Base-by-base conservation (phyloP, 345 rosid genomes). In the Populus pruinosa region DNA sequence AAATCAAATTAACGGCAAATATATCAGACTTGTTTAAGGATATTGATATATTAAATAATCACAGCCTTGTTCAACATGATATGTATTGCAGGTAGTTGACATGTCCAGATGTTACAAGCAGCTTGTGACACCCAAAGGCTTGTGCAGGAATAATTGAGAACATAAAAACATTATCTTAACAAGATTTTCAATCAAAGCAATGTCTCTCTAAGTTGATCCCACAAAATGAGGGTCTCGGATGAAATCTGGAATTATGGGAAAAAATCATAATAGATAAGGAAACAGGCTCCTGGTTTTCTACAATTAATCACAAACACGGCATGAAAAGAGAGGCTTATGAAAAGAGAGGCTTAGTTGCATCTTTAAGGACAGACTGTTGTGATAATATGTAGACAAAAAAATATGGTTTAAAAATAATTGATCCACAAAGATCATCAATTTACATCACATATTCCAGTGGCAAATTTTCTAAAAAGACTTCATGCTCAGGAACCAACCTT, bases 401-500 rank as follows among this genome's bases (percentile, higher is more conserved):
- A 63, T 1, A 27, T 5, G 35, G 36, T 3, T 63, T 16, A 63
- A 63, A 33, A 65, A 65, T 65, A 65, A 5, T 13, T 65, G 41
- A 31, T 17, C 36, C 17, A 33, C 39, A 5, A 33, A 65, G 21
- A 65, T 17, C n/a, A 14, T 65, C 21, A 31, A 31, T 65, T 31
- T 35, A 65, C 69, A 10, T 31, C 38, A 65, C 33, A 16, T 16
- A 27, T 27, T 4, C 7, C 11, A 0, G 47, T 16, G 0, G 16
- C 29, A 69, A 41, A 29, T 39, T 16, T 11, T 25, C n/a, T 29
- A 41, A 50, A 25, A 27, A 71, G 41, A 41, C 36, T 31, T 35
- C n/a, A 29, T 13, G 77, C 36, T 65, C 5, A 17, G 55, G 8
- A 41, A 72, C 85, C 70, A 29, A 93, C 99, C 99, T 88, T 92